Conservation (phyloP, 208 protist species). For the Trypanosoma cruzi region DNA sequence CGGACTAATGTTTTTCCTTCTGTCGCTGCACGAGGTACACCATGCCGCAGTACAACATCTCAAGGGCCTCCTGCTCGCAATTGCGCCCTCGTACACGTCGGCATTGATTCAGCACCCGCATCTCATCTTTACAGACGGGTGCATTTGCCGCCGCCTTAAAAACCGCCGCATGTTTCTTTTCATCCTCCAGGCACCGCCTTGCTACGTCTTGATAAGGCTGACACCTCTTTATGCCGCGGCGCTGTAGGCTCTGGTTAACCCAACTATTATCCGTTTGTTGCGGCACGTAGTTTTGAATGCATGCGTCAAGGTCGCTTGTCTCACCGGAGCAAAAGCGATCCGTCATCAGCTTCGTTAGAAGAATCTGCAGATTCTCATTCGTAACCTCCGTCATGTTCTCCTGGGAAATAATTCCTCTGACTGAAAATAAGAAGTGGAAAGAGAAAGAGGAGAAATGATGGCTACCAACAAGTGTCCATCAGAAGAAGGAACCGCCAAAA, state of each 20-base stretch:
- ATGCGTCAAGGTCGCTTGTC: conserved; percentile 78
- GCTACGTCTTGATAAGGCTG: conserved; percentile 73
- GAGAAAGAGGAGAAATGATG: background rate
- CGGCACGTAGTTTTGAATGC: conserved; percentile 86
- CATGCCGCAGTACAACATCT: conserved; percentile 88
- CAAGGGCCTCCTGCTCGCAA: conserved; percentile 80
- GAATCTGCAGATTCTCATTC: conserved; percentile 83
- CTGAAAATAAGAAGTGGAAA: background rate
- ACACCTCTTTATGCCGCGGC: conserved; percentile 69
- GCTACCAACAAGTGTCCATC: too few species aligned
- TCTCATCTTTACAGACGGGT: conserved; percentile 71
- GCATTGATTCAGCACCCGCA: conserved; percentile 51
- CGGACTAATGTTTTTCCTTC: conserved; percentile 13
- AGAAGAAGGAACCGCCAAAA: too few species aligned
- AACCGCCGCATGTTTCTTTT: conserved; percentile 77
- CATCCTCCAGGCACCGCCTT: conserved; percentile 70
- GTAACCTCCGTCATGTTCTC: conserved; percentile 47
- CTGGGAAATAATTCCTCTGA: background rate
- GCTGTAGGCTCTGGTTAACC: conserved; percentile 83
- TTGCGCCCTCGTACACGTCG: conserved; percentile 45
- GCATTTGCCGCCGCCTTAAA: conserved; percentile 62
- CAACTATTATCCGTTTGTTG: conserved; percentile 71
- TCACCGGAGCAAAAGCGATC: conserved; percentile 77
- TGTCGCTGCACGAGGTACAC: conserved; percentile 68
- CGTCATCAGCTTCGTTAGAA: conserved; percentile 87